These are phyloP conservation scores for Fistulinella prunicolor DNA, from an alignment of 768 basidiomycete genomes.

Conservation along the genomic window DNA sequence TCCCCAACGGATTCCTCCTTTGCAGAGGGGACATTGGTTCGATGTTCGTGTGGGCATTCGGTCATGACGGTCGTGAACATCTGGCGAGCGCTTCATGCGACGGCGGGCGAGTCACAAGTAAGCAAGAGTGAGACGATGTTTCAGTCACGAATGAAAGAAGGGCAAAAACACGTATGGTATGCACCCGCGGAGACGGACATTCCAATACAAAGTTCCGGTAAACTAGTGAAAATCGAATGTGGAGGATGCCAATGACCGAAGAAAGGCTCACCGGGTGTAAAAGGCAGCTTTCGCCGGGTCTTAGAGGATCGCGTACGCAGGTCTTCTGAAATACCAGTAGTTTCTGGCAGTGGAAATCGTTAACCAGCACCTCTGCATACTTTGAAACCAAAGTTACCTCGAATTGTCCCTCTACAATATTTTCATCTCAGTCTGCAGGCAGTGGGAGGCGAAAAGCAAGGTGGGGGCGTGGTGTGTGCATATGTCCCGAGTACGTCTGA, in stretches of 20 bases:
- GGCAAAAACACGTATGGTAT: background rate
- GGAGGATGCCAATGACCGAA: too few relatives aligned
- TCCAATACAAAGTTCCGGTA: background rate
- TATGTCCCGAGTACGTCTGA: background rate
- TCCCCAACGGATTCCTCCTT: constrained; percentile 6
- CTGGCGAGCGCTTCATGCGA: constrained; percentile 12
- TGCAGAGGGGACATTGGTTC: background rate
- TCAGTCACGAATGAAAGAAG: constrained; percentile 3
- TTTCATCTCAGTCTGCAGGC: constrained; percentile 6
- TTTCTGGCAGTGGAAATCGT: too few relatives aligned
- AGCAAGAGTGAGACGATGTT: constrained; percentile 6
- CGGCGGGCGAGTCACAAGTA: background rate
- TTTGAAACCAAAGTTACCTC: background rate
- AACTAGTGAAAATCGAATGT: background rate
- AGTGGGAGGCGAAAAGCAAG: constrained; percentile 8
- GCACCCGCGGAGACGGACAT: background rate
- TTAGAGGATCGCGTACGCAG: too few relatives aligned
- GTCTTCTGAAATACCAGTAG: too few relatives aligned
- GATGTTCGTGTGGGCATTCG: constrained; percentile 7
- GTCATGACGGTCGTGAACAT: constrained; percentile 22
- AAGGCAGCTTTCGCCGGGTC: too few relatives aligned
- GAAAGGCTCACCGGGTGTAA: too few relatives aligned
- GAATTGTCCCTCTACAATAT: constrained; percentile 5
- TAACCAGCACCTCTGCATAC: too few relatives aligned
- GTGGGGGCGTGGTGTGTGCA: too few relatives aligned